These are phyloP conservation scores for Kluyveromyces sp. DNA, from an alignment of 1,139 yeast genomes.

Conservation along the genomic window DNA sequence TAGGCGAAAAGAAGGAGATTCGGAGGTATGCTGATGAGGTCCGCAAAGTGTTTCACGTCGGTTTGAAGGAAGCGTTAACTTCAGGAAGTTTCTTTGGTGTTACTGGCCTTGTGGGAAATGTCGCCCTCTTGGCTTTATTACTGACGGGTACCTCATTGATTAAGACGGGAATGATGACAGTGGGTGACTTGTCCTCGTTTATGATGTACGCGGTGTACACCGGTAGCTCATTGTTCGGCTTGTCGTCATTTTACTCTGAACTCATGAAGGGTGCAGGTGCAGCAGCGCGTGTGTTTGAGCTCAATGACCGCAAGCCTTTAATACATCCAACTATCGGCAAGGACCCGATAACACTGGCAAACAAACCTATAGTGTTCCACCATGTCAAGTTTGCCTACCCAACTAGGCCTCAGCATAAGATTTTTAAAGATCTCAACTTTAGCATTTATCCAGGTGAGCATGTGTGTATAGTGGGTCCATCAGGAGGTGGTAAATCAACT, in stretches of 20 bases:
- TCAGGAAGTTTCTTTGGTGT: conserved; percentile 72
- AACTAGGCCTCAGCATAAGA: conserved; percentile 70
- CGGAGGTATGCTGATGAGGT: conserved; percentile 62
- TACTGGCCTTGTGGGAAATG: conserved; percentile 79
- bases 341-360: conserved; percentile 37
- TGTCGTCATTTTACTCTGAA: conserved; percentile 88
- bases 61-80: conserved; percentile 74
- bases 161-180: conserved; percentile 60
- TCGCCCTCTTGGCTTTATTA: conserved; percentile 66
- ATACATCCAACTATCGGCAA: conserved; percentile 54
- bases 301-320: conserved; percentile 68
- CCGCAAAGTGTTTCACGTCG: conserved; percentile 64
- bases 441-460: conserved; percentile 63
- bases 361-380: conserved; percentile 51
- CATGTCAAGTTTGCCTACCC: conserved; percentile 76
- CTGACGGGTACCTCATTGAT: conserved; percentile 80
- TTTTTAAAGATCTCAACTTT: conserved; percentile 60
- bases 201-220: conserved; percentile 96
- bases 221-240: conserved; percentile 84
- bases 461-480: conserved; percentile 84
- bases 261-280: conserved; percentile 98
- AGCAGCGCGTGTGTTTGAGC: conserved; percentile 83
- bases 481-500: conserved; percentile 90
- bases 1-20: conserved; percentile 68
- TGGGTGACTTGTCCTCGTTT: conserved; percentile 87